phyloP scores from a whole-genome alignment of 2,329 filamentous ascomycete species.

The Rhynchosporium secalis region DNA sequence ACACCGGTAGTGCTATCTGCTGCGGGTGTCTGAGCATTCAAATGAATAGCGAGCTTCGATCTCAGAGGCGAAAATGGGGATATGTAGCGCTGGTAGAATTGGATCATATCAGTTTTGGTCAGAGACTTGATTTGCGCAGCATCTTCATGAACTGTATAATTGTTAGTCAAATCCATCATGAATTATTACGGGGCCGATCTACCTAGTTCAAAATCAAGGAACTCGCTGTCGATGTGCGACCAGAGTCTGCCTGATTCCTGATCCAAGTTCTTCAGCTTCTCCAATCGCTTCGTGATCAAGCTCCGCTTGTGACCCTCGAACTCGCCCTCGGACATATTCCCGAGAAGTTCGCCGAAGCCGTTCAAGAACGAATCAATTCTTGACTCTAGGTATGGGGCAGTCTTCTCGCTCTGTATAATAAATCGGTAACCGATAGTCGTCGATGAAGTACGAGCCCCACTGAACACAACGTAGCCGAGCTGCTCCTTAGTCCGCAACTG shows the following conservation, averaged over 20 bases:
- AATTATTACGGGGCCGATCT: conserved; percentile 41
- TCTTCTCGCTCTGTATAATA: conserved; percentile 89
- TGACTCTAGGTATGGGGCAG: conserved; percentile 78
- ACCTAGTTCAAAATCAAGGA: conserved; percentile 88
- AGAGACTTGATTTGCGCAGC: conserved; percentile 71
- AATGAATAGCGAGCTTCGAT: conserved; percentile 82
- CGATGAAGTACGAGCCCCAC: conserved; percentile 68
- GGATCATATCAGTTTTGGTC: conserved; percentile 75
- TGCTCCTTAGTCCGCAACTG: conserved; percentile 96
- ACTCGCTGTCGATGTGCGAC: conserved; percentile 81
- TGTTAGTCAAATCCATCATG: conserved; percentile 11
- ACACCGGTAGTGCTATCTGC: conserved; percentile 43
- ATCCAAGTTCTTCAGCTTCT: conserved; percentile 89
- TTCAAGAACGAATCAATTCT: conserved; percentile 84
- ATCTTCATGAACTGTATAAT: conserved; percentile 52
- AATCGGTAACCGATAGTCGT: conserved; percentile 85
- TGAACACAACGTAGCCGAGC: conserved; percentile 94
- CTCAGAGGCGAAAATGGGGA: conserved; percentile 69
- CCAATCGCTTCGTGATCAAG: conserved; percentile 79
- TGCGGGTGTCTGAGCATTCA: conserved; percentile 67
- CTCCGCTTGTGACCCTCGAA: conserved; percentile 92
- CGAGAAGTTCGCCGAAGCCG: conserved; percentile 63
- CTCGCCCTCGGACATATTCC: conserved; percentile 75
- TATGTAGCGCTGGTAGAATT: conserved; percentile 77
- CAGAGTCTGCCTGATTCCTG: conserved; percentile 83